phyloP scores from a whole-genome alignment of 177 flowering plant genomes.

The Telopea speciosissima region DNA sequence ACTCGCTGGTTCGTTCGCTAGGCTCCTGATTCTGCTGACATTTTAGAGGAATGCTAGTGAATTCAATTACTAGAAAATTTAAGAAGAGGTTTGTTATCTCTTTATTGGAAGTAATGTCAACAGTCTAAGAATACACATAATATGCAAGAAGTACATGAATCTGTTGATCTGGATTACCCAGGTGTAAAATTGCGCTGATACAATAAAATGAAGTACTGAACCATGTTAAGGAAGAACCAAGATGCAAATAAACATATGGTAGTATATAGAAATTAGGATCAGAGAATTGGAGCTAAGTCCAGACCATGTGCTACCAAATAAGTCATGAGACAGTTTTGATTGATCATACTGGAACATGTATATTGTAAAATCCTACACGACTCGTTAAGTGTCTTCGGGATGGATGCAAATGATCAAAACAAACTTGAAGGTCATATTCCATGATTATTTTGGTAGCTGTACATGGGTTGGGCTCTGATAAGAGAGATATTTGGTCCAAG shows the following conservation, averaged over 20 bases:
- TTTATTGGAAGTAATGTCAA: constrained; percentile 5
- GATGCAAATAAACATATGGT: no score
- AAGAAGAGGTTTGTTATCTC: neutral
- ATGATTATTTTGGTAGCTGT: neutral
- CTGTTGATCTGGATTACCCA: neutral
- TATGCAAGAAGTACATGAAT: neutral
- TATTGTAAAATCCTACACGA: neutral
- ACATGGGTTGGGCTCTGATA: no score
- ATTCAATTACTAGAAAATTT: neutral
- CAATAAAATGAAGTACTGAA: no score
- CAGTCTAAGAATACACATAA: neutral
- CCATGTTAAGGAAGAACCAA: neutral
- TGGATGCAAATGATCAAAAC: neutral
- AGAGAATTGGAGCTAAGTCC: neutral
- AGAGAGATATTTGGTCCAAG: no score
- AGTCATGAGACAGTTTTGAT: neutral
- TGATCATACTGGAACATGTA: neutral
- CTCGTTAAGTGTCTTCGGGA: neutral
- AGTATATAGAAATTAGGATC: neutral
- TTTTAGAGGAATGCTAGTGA: neutral
- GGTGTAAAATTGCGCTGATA: neutral
- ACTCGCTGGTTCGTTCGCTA: constrained; percentile 21
- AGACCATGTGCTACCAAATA: neutral
- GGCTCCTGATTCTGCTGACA: constrained; percentile 32
- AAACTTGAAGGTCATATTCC: neutral